Conservation (phyloP, 108 stramenopile genomes). For the Schizochytrium sp. region DNA sequence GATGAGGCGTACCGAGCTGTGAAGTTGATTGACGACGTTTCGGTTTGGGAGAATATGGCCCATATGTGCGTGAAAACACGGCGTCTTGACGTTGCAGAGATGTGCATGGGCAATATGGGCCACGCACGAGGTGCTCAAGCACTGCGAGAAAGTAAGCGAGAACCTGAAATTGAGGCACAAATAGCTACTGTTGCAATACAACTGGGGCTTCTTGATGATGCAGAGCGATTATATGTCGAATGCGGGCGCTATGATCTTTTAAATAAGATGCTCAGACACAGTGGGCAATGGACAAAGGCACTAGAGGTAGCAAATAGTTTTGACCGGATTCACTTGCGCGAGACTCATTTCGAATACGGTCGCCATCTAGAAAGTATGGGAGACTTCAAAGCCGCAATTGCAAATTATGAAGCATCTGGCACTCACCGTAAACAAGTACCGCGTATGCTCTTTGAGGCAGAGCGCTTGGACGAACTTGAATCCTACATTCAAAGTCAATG, state of each 20-base stretch:
- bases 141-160: constrained; percentile 72
- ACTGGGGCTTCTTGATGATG: constrained; percentile 78
- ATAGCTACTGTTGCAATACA: constrained; percentile 80
- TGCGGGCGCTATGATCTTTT: constrained; percentile 78
- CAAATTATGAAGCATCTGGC: constrained; percentile 73
- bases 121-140: constrained; percentile 76
- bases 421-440: constrained; percentile 74
- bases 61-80: constrained; percentile 82
- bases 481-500: constrained; percentile 70
- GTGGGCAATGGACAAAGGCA: constrained; percentile 77
- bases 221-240: constrained; percentile 76
- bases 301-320: constrained; percentile 72
- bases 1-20: constrained; percentile 81
- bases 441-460: constrained; percentile 74
- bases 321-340: constrained; percentile 78
- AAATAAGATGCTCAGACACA: constrained; percentile 74
- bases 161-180: constrained; percentile 72
- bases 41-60: constrained; percentile 82
- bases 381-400: constrained; percentile 66
- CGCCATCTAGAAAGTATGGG: constrained; percentile 68
- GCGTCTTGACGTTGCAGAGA: constrained; percentile 82
- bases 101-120: constrained; percentile 81
- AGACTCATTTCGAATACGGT: constrained; percentile 74
- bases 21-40: constrained; percentile 70
- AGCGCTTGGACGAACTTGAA: constrained; percentile 74